A percentile compares a stretch with the other conserved stretches of the same genome.
phyloP scores from a whole-genome alignment of 2,329 filamentous ascomycete species.

The Colletotrichum camelliae region DNA sequence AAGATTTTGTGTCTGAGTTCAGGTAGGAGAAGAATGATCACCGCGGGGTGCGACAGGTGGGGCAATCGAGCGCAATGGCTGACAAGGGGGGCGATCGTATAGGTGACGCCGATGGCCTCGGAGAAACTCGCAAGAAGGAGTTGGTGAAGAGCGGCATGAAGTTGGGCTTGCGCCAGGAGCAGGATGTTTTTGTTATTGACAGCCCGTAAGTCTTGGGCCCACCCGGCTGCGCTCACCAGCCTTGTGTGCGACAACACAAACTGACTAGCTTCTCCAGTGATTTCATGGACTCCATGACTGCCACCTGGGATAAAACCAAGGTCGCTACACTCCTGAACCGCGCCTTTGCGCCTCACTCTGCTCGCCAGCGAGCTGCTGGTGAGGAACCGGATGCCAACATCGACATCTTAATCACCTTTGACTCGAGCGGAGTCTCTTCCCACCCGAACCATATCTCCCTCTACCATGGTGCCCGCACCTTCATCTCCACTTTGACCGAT shows the following conservation, averaged over 20 bases:
- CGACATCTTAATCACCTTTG: slow-evolving; percentile 90
- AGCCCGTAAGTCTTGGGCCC: slow-evolving; percentile 60
- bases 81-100: slow-evolving; percentile 2
- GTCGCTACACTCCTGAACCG: slow-evolving; percentile 74
- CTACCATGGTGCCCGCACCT: slow-evolving; percentile 79
- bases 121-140: slow-evolving; percentile 82
- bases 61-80: slow-evolving; percentile 2
- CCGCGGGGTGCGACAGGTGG: slow-evolving; percentile 26
- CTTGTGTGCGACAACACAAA: background rate
- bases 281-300: slow-evolving; percentile 90
- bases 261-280: slow-evolving; percentile 43
- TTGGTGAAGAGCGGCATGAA: slow-evolving; percentile 79
- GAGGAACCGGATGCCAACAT: slow-evolving; percentile 60
- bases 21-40: slow-evolving; percentile 49
- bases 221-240: background rate
- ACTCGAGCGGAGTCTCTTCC: slow-evolving; percentile 78
- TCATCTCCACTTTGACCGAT: slow-evolving; percentile 69
- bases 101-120: slow-evolving; percentile 88
- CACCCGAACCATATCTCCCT: slow-evolving; percentile 95
- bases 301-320: slow-evolving; percentile 73
- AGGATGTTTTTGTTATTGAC: slow-evolving; percentile 87
- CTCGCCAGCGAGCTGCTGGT: slow-evolving; percentile 35
- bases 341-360: slow-evolving; percentile 74
- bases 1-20: slow-evolving; percentile 94
- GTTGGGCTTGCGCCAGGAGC: slow-evolving; percentile 75